A percentile compares a stretch with the other conserved stretches of the same genome.
phyloP scores from a whole-genome alignment of 169 alveolate species.

The Eimeria maxima region DNA sequence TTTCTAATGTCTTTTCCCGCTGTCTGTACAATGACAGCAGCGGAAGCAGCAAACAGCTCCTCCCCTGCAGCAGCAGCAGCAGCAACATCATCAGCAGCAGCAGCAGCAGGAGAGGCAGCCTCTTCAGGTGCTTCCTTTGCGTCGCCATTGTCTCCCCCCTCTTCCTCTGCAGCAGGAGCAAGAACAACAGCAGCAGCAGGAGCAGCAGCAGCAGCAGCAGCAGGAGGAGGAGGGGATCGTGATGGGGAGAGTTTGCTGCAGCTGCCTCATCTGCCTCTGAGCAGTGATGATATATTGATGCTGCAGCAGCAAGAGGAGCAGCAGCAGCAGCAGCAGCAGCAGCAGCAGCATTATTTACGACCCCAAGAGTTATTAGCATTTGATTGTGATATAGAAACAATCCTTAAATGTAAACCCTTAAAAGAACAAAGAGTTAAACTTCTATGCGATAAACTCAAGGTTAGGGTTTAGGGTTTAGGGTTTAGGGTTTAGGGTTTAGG shows the following conservation, averaged over 20 bases:
- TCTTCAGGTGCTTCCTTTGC: conserved; percentile 77
- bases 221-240: background rate
- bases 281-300: background rate
- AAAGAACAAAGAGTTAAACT: too few relatives aligned
- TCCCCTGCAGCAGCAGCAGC: conserved; percentile 93
- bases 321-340: too few relatives aligned
- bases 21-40: background rate
- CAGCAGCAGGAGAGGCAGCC: background rate
- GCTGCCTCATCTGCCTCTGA: background rate
- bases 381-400: too few relatives aligned
- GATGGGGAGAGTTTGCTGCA: background rate
- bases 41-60: conserved; percentile 63
- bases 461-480: too few relatives aligned
- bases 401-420: too few relatives aligned
- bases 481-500: too few relatives aligned
- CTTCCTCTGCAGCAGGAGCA: background rate
- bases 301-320: background rate
- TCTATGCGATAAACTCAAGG: too few relatives aligned
- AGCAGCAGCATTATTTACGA: too few relatives aligned
- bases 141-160: background rate
- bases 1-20: background rate
- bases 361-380: too few relatives aligned
- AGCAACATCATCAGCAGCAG: background rate
- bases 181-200: background rate
- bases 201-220: background rate